Conservation (phyloP, 225 moss, liverwort and hornwort genomes). For the Anthoceros angustus region DNA sequence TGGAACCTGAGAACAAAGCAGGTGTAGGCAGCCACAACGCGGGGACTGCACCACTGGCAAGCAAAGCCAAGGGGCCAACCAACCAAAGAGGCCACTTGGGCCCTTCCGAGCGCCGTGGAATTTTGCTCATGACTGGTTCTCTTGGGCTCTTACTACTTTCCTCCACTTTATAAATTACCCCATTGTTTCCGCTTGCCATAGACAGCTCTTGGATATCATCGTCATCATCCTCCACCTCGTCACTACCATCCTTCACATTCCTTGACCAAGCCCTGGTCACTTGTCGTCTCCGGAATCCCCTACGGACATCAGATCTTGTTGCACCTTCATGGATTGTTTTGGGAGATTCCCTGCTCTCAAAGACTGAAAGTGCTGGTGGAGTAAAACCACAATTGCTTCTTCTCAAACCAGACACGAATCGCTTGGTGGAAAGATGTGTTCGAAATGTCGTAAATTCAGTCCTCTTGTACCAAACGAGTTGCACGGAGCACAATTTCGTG, state of each 20-base stretch:
- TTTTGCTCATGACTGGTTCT: background rate
- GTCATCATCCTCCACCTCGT: background rate
- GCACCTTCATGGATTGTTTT: too few species aligned
- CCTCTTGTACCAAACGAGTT: too few species aligned
- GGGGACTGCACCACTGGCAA: slow-evolving; percentile 26
- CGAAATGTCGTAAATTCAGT: too few species aligned
- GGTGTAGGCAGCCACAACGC: slow-evolving; percentile 26
- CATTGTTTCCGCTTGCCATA: background rate
- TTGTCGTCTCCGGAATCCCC: too few species aligned
- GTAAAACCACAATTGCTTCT: too few species aligned
- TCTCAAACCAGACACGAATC: too few species aligned
- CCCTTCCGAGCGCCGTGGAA: background rate
- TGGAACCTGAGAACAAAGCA: slow-evolving; percentile 18
- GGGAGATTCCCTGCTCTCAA: too few species aligned
- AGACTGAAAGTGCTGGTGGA: too few species aligned
- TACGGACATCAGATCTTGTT: too few species aligned
- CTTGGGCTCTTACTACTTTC: background rate
- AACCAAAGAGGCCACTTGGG: slow-evolving; percentile 14
- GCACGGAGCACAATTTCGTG: too few species aligned
- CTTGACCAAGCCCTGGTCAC: background rate
- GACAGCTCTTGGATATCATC: slow-evolving; percentile 1
- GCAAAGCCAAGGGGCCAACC: slow-evolving; percentile 23
- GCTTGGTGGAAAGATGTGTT: too few species aligned
- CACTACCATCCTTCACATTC: background rate
- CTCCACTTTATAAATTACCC: background rate